phyloP scores from a whole-genome alignment of 1,284 basidiomycete genomes.

The Gymnopus androsaceus region DNA sequence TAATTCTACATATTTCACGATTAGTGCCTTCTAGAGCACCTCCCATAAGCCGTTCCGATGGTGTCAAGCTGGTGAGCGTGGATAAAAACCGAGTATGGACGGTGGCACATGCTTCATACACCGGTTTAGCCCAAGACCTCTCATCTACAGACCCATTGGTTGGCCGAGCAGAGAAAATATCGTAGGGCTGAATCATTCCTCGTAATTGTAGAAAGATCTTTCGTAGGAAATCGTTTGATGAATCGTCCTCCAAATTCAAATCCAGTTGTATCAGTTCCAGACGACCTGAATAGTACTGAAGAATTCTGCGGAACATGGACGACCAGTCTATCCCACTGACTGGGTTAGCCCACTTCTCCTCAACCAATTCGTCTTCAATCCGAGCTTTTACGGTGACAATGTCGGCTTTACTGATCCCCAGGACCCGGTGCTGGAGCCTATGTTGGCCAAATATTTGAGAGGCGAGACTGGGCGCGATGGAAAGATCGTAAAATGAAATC shows the following conservation, averaged over 20 bases:
- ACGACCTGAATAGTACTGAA: conserved; percentile 1
- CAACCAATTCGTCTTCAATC: neutral
- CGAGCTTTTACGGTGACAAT: neutral
- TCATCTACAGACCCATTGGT: neutral
- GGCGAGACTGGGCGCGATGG: conserved; percentile 2
- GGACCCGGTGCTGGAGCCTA: conserved; percentile 3
- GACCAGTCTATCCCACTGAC: neutral
- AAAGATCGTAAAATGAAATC: conserved; percentile 6
- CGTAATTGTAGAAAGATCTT: neutral
- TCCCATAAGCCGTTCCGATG: conserved; percentile 4
- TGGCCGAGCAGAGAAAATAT: neutral
- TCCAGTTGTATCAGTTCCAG: neutral
- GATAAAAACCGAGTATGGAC: neutral
- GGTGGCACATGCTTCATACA: neutral
- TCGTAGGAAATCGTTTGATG: neutral
- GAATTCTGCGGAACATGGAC: neutral
- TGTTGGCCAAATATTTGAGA: neutral
- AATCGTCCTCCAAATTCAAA: neutral
- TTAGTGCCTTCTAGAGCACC: neutral
- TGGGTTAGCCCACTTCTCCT: neutral
- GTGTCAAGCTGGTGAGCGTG: neutral
- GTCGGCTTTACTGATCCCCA: conserved; percentile 1
- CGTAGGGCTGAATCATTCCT: conserved; percentile 4
- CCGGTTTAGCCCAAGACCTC: neutral
- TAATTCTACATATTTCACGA: conserved; percentile 4